Evolutionary conservation across 148 eudicot species (phyloP), one percentile per base, ranked within the genome.

Genomic region (Simmondsia chinensis): DNA sequence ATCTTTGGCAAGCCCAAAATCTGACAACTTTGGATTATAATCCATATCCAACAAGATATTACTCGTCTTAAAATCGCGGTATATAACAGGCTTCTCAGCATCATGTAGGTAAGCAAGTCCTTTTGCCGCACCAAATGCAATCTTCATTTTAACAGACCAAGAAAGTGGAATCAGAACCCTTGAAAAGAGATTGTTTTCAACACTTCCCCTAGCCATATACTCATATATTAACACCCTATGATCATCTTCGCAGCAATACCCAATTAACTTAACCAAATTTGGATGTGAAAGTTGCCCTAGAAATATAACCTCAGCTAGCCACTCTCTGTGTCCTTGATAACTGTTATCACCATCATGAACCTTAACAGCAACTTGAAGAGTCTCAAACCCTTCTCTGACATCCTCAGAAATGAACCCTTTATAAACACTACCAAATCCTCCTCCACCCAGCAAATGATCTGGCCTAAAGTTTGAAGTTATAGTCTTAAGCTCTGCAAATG

Each of bases 221-320:
- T 87, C 96, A 31, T 87, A 87, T 32, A 87, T 63, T 20, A 87
- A 51, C 31, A 87, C 82, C 13, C 87, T 74, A 19, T 87, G 82
- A 17, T 87, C 82, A 51, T 74, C 82, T 60, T 87, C 96, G 39
- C 96, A 87, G 52, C 96, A 79, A 54, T 87, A 87, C 48, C 96
- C 94, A 30, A 87, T 62, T 44, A 87, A 57, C 66, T 82, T 87
- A 57, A 87, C 94, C 57, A 87, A 64, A 74, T 87, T 82, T 25
- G 88, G 85, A 70, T 87, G 96, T 9, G 94, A 87, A 39, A 87
- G 88, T 54, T 82, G 96, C 48, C 96, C 94, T 48, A 87, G 69
- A 57, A 87, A 82, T 52, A 82, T 79, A 12, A 82, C 94, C 60
- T 87, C 88, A 5, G 96, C 94, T 85, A 82, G 82, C 94, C 96